phyloP scores from a whole-genome alignment of 148 eudicot genomes.

The Chenopodium formosanum region DNA sequence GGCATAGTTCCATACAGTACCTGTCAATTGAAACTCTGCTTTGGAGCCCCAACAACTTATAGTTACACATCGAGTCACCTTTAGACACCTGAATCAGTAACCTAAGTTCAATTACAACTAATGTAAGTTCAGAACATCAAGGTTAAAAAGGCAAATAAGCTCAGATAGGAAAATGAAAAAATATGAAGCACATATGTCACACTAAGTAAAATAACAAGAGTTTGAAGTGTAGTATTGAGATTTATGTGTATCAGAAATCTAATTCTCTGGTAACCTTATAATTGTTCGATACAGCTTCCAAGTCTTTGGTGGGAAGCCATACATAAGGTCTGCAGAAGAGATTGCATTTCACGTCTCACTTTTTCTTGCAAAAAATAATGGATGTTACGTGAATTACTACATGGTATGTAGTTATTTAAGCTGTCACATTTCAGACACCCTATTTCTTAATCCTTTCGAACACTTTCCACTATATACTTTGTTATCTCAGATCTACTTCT shows the following conservation, averaged over 20 bases:
- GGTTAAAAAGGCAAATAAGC: too few relatives aligned
- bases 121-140: too few relatives aligned
- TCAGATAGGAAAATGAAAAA: too few relatives aligned
- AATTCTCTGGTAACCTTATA: background rate
- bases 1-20: too few relatives aligned
- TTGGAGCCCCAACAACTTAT: too few relatives aligned
- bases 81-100: background rate
- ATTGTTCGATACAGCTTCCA: constrained; percentile 34
- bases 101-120: background rate
- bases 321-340: constrained; percentile 47
- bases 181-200: background rate
- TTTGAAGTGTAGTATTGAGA: background rate
- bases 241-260: constrained; percentile 2
- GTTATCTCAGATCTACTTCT: background rate
- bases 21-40: too few relatives aligned
- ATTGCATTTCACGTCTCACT: constrained; percentile 57
- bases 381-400: constrained; percentile 57
- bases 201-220: background rate
- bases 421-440: background rate
- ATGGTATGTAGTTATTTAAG: constrained; percentile 34
- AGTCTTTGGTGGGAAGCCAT: constrained; percentile 49
- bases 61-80: background rate
- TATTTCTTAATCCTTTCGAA: background rate
- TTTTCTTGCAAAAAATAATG: constrained; percentile 45
- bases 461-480: background rate